Evolutionary conservation across 805 yeast species (phyloP).

Genomic region (Candida maesae): DNA sequence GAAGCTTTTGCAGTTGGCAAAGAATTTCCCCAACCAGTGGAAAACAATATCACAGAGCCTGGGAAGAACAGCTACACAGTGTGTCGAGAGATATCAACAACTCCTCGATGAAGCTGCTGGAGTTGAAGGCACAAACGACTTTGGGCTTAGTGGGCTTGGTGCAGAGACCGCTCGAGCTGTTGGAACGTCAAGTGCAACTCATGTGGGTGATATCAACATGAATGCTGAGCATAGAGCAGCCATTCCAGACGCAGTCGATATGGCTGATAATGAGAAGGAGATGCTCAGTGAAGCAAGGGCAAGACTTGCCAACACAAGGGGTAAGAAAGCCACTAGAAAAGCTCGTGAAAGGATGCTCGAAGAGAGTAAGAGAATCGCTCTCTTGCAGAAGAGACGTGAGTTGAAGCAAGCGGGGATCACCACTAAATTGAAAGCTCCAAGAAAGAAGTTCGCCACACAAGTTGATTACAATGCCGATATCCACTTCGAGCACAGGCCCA

Average conservation of each 20-base stretch:
- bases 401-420: conserved; percentile 75
- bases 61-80: conserved; percentile 82
- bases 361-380: conserved; percentile 71
- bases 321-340: conserved; percentile 90
- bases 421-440: conserved; percentile 44
- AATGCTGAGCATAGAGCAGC: conserved; percentile 79
- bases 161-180: conserved; percentile 42
- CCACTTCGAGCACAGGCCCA: conserved; percentile 71
- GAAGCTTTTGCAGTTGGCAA: conserved; percentile 59
- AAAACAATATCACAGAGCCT: conserved; percentile 77
- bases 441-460: conserved; percentile 51
- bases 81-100: conserved; percentile 79
- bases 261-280: conserved; percentile 86
- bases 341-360: conserved; percentile 79
- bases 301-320: conserved; percentile 86
- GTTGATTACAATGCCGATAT: conserved; percentile 83
- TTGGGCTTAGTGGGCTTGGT: conserved; percentile 49
- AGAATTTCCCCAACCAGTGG: conserved; percentile 89
- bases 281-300: conserved; percentile 95
- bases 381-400: conserved; percentile 76
- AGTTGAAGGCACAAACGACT: conserved; percentile 25
- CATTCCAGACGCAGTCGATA: conserved; percentile 69
- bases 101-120: conserved; percentile 47
- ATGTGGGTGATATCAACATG: conserved; percentile 59
- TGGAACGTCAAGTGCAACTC: conserved; percentile 29